These are phyloP conservation scores for Leptographium radiaticola DNA, from an alignment of 2,329 filamentous ascomycete genomes.

Conservation along the genomic window DNA sequence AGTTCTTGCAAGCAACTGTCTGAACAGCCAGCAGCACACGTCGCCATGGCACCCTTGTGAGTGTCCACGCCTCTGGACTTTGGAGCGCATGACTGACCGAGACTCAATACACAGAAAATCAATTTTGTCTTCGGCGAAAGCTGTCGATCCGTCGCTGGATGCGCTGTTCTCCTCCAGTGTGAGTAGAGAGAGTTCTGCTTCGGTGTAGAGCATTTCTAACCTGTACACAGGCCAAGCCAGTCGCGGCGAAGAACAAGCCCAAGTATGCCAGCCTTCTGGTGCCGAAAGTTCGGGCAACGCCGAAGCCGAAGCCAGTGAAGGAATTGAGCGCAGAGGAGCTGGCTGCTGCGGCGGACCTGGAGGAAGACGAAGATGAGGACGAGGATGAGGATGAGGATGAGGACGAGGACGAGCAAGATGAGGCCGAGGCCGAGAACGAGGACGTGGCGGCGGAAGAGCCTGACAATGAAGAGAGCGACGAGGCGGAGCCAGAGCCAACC, in stretches of 20 bases:
- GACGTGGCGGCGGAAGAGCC: neutral
- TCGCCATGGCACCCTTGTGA: slow-evolving; percentile 2
- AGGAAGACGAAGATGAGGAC: slow-evolving; percentile 4
- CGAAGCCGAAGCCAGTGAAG: slow-evolving; percentile 1
- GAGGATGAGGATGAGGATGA: slow-evolving; percentile 5
- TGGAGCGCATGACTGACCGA: too few species aligned
- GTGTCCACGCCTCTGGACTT: neutral
- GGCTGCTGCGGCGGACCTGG: slow-evolving; percentile 1
- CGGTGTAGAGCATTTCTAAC: neutral
- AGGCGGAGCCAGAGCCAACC: slow-evolving; percentile 28
- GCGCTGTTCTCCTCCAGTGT: slow-evolving; percentile 63
- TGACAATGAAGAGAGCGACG: slow-evolving; percentile 18
- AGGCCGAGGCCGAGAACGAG: slow-evolving; percentile 21
- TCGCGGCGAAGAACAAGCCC: slow-evolving; percentile 29
- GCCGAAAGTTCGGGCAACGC: slow-evolving; percentile 1
- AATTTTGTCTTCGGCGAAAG: slow-evolving; percentile 33
- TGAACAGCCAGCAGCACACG: neutral
- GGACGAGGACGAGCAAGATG: slow-evolving; percentile 15
- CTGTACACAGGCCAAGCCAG: slow-evolving; percentile 33
- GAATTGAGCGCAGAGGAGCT: slow-evolving; percentile 4
- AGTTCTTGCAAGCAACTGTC: neutral
- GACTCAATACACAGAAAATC: slow-evolving; percentile 2
- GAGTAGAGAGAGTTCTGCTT: slow-evolving; percentile 11
- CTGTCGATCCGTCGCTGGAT: slow-evolving; percentile 55
- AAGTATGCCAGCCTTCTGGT: slow-evolving; percentile 24